A percentile compares a stretch with the other conserved stretches of the same genome.
These are phyloP conservation scores for Russula abietina DNA, from an alignment of 768 basidiomycete species.

Conservation along the genomic window DNA sequence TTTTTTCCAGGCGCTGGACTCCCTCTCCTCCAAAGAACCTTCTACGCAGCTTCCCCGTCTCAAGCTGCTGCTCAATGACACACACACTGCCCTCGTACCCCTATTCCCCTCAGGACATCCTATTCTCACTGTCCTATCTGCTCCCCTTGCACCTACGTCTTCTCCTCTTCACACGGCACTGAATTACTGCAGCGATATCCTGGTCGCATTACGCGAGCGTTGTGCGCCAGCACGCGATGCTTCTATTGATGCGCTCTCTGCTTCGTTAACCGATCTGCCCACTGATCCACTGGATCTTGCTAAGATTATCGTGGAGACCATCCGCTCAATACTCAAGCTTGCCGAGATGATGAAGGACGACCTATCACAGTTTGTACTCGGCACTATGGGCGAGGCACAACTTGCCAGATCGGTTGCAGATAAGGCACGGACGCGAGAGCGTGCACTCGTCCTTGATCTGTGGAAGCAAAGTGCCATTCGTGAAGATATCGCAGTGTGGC, in stretches of 20 bases:
- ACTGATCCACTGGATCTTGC: slow-evolving; percentile 37
- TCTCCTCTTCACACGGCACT: slow-evolving; percentile 56
- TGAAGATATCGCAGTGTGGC: slow-evolving; percentile 28
- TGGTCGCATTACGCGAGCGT: slow-evolving; percentile 48
- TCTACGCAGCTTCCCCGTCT: slow-evolving; percentile 55
- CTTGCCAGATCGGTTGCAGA: slow-evolving; percentile 43
- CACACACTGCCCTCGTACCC: slow-evolving; percentile 44
- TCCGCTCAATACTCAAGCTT: slow-evolving; percentile 45
- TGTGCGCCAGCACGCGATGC: slow-evolving; percentile 64
- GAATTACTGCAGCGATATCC: slow-evolving; percentile 48
- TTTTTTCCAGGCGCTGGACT: slow-evolving; percentile 43
- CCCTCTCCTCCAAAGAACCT: slow-evolving; percentile 53
- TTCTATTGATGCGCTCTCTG: slow-evolving; percentile 42
- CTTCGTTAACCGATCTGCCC: slow-evolving; percentile 31
- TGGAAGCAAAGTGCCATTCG: slow-evolving; percentile 40
- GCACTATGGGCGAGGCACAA: slow-evolving; percentile 60
- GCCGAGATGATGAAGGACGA: slow-evolving; percentile 64
- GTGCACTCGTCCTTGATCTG: slow-evolving; percentile 45
- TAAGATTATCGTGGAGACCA: slow-evolving; percentile 41
- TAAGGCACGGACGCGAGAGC: slow-evolving; percentile 52
- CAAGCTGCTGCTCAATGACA: slow-evolving; percentile 49
- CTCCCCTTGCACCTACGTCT: slow-evolving; percentile 60
- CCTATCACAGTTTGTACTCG: slow-evolving; percentile 57
- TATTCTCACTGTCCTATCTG: slow-evolving; percentile 46
- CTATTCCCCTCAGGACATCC: slow-evolving; percentile 54